Conservation (phyloP, 495 filamentous ascomycete genomes). For the Aspergillus carlsbadensis region DNA sequence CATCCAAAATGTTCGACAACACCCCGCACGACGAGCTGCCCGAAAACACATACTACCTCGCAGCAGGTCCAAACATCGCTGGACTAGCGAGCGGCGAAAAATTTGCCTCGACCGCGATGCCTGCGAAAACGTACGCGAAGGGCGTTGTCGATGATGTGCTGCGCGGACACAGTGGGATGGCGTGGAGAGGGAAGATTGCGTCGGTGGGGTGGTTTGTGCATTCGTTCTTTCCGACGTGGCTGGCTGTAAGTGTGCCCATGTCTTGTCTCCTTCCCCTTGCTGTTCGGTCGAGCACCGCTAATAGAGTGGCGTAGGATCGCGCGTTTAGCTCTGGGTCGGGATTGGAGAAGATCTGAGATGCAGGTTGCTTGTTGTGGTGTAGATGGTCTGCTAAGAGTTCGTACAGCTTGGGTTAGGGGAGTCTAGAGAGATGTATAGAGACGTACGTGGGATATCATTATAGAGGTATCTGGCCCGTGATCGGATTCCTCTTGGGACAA, state of each 20-base stretch:
- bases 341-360: too few species aligned
- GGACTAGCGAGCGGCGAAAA: background rate
- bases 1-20: constrained; percentile 13
- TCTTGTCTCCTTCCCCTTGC: too few species aligned
- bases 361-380: too few species aligned
- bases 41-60: background rate
- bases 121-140: background rate
- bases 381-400: too few species aligned
- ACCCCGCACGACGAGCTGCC: background rate
- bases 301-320: too few species aligned
- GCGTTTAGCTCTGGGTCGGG: too few species aligned
- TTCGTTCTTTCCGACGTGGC: constrained; percentile 16
- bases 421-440: too few species aligned
- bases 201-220: constrained; percentile 15
- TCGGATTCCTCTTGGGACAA: too few species aligned
- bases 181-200: constrained; percentile 26
- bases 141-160: constrained; percentile 9
- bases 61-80: background rate
- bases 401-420: too few species aligned
- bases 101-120: background rate
- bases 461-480: too few species aligned
- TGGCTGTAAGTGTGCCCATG: constrained; percentile 16
- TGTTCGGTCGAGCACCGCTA: too few species aligned
- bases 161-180: constrained; percentile 13
- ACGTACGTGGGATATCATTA: too few species aligned